A percentile compares a stretch with the other conserved stretches of the same genome.
Conservation (phyloP, 1,284 basidiomycete genomes). For the Leccinum pachyderme region DNA sequence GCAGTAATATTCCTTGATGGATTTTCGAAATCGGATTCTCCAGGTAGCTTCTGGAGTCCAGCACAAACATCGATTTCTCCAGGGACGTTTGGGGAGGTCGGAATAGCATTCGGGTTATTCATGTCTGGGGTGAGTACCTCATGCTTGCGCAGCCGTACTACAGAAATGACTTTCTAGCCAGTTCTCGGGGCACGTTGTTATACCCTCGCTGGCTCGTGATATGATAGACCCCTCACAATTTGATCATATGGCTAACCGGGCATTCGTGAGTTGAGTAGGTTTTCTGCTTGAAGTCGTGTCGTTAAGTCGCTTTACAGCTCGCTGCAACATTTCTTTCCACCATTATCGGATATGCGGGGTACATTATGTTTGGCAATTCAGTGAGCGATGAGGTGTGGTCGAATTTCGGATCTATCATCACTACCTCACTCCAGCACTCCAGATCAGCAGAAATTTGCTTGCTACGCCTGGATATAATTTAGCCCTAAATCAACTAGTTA, state of each 20-base stretch:
- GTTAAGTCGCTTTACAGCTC: conserved; percentile 40
- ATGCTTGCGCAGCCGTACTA: not conserved
- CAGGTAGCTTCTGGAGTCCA: conserved; percentile 81
- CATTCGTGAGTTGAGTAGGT: conserved; percentile 57
- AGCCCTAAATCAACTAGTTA: conserved; percentile 70
- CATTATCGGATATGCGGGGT: conserved; percentile 82
- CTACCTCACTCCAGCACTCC: conserved; percentile 2
- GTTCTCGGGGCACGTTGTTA: conserved; percentile 92
- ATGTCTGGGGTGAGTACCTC: conserved; percentile 81
- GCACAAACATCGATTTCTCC: conserved; percentile 68
- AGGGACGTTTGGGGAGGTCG: conserved; percentile 58
- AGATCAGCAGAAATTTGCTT: conserved; percentile 88
- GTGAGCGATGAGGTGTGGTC: conserved; percentile 81
- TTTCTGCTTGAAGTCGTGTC: not conserved
- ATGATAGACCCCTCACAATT: conserved; percentile 86
- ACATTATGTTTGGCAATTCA: conserved; percentile 85
- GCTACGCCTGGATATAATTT: conserved; percentile 74
- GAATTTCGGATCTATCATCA: not conserved
- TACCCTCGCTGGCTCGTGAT: conserved; percentile 87
- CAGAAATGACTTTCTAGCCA: conserved; percentile 27
- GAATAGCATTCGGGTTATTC: conserved; percentile 82
- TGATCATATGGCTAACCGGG: conserved; percentile 79
- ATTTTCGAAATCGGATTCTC: conserved; percentile 70
- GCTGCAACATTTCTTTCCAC: conserved; percentile 80
- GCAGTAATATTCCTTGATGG: conserved; percentile 85